Conservation (phyloP, 108 stramenopile genomes). For the Pelagomonas calceolata region DNA sequence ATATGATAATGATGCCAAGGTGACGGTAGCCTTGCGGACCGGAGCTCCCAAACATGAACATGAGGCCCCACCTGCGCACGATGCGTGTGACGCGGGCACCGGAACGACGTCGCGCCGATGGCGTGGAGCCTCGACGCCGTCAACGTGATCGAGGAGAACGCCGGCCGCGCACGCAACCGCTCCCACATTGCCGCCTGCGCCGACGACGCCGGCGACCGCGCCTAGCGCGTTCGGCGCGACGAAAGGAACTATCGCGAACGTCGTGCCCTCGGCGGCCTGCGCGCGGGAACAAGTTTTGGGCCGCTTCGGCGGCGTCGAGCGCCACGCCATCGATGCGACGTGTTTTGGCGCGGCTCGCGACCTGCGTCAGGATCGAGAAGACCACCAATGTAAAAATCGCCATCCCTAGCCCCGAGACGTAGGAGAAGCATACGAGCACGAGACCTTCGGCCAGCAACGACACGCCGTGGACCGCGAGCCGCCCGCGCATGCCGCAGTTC, state of each 20-base stretch:
- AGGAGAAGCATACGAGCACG: slow-evolving; percentile 49
- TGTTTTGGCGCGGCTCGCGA: no score
- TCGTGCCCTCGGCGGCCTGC: slow-evolving; percentile 64
- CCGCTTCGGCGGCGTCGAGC: no score
- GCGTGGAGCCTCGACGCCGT: no score
- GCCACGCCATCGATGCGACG: no score
- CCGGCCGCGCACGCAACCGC: no score
- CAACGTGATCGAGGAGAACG: no score
- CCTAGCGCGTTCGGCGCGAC: slow-evolving; percentile 59
- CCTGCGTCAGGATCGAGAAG: slow-evolving; percentile 53
- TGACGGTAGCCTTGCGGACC: slow-evolving; percentile 39
- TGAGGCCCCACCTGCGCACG: slow-evolving; percentile 49
- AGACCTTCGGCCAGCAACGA: slow-evolving; percentile 43
- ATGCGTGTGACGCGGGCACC: no score
- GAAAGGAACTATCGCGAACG: slow-evolving; percentile 70
- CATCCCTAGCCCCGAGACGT: background rate
- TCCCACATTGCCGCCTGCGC: slow-evolving; percentile 72
- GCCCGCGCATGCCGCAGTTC: slow-evolving; percentile 56
- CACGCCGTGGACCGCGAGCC: slow-evolving; percentile 21
- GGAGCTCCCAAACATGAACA: slow-evolving; percentile 29
- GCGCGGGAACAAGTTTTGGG: no score
- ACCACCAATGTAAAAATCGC: slow-evolving; percentile 54
- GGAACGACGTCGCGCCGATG: no score
- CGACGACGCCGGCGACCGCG: slow-evolving; percentile 62
- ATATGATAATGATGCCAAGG: slow-evolving; percentile 34